These are phyloP conservation scores for Amesomyces nigricolor DNA, from an alignment of 2,329 filamentous ascomycete genomes.

Conservation along the genomic window DNA sequence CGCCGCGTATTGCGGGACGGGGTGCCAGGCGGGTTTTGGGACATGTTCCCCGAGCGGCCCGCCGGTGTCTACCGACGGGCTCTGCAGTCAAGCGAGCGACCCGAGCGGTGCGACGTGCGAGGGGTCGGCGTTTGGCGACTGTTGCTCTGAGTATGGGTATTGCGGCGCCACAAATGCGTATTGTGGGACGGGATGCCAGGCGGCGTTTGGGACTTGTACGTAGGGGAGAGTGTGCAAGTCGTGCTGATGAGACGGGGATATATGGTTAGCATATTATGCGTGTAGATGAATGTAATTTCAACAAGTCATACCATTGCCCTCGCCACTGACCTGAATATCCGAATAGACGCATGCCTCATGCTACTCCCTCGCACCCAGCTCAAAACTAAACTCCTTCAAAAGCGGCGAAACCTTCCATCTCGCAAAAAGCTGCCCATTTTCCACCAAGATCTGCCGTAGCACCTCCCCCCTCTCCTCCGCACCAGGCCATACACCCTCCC, in stretches of 20 bases:
- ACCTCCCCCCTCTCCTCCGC: conserved; percentile 4
- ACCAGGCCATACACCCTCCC: conserved; percentile 4
- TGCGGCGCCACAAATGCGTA: conserved; percentile 3
- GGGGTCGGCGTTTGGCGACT: conserved; percentile 4
- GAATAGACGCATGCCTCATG: neutral
- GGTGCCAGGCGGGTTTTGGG: conserved; percentile 3
- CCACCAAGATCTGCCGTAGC: neutral
- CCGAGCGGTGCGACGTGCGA: neutral
- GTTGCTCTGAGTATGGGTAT: conserved; percentile 6
- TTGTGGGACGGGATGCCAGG: conserved; percentile 9
- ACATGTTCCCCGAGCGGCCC: neutral
- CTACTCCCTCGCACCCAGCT: conserved; percentile 1
- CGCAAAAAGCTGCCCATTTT: conserved; percentile 7
- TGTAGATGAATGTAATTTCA: too few relatives aligned
- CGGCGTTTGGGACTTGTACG: neutral
- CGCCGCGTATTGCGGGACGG: conserved; percentile 1
- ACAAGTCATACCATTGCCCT: too few relatives aligned
- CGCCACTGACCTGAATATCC: too few relatives aligned
- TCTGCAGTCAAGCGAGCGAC: neutral
- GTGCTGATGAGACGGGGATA: too few relatives aligned
- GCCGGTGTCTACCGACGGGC: neutral
- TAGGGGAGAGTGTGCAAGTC: too few relatives aligned
- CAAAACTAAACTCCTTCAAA: conserved; percentile 8
- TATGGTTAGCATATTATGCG: too few relatives aligned
- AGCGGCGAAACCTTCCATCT: conserved; percentile 5